Percentiles rank a stretch among this genome's conserved stretches.
These are phyloP conservation scores for Neocatenulostroma microsporum DNA, from an alignment of 2,329 filamentous ascomycete genomes.

Conservation along the genomic window DNA sequence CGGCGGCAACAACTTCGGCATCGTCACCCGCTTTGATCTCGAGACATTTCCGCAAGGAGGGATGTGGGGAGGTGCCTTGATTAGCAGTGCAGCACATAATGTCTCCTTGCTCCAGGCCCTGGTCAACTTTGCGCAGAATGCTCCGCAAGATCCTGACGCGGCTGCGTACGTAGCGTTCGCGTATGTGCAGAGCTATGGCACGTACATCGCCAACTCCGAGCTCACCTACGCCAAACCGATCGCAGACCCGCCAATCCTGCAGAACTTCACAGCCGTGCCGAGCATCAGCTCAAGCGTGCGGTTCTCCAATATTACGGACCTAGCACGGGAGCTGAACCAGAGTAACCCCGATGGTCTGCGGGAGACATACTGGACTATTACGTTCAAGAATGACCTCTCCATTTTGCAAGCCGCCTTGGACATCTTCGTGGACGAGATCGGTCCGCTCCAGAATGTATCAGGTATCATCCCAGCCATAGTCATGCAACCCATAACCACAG, in stretches of 20 bases:
- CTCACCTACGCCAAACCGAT: slow-evolving; percentile 4
- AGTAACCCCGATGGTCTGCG: slow-evolving; percentile 9
- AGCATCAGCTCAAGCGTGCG: background rate
- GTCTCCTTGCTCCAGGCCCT: slow-evolving; percentile 1
- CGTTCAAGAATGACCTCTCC: slow-evolving; percentile 2
- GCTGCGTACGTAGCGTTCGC: slow-evolving; percentile 6
- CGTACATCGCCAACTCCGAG: slow-evolving; percentile 4
- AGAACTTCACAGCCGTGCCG: slow-evolving; percentile 4
- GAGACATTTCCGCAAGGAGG: slow-evolving; percentile 14
- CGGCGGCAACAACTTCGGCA: slow-evolving; percentile 23
- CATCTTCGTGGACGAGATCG: slow-evolving; percentile 3
- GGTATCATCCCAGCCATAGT: slow-evolving; percentile 9
- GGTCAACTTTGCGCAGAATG: slow-evolving; percentile 1
- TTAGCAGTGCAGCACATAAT: slow-evolving; percentile 1
- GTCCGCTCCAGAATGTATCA: slow-evolving; percentile 5
- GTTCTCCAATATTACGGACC: slow-evolving; percentile 7
- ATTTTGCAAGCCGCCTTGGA: too few relatives aligned
- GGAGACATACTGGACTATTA: slow-evolving; percentile 10
- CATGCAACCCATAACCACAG: slow-evolving; percentile 12
- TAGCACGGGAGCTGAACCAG: slow-evolving; percentile 5
- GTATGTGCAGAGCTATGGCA: slow-evolving; percentile 3
- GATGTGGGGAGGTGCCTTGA: slow-evolving; percentile 13
- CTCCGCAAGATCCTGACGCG: slow-evolving; percentile 1
- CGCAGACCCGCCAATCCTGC: slow-evolving; percentile 5
- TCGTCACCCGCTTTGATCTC: slow-evolving; percentile 22